These are phyloP conservation scores for Cornus controversa DNA, from an alignment of 148 eudicot genomes.

Conservation along the genomic window DNA sequence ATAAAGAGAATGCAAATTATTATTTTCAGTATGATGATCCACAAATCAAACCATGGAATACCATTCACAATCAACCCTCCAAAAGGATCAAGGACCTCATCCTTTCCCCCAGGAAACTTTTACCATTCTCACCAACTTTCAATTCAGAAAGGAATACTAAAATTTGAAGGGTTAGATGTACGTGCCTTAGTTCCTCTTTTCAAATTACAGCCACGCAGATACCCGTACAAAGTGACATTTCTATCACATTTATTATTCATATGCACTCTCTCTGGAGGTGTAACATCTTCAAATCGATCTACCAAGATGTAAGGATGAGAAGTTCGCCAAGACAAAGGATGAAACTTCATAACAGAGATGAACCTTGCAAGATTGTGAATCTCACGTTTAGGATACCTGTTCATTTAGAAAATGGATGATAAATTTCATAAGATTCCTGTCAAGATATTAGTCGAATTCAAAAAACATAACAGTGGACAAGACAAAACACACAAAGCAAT, in stretches of 20 bases:
- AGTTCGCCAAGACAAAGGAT: conserved; percentile 76
- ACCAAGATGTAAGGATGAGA: conserved; percentile 85
- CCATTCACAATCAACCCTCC: background rate
- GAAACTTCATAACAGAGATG: conserved; percentile 90
- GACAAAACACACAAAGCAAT: background rate
- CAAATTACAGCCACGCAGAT: conserved; percentile 91
- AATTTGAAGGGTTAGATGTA: conserved; percentile 9
- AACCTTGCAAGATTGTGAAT: conserved; percentile 90
- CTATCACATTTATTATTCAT: conserved; percentile 75
- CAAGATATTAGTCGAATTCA: background rate
- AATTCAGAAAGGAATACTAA: background rate
- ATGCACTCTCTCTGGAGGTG: conserved; percentile 75
- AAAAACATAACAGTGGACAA: background rate
- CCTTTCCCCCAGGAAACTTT: background rate
- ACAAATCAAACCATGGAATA: background rate
- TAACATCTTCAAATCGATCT: conserved; percentile 96
- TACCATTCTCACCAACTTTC: background rate
- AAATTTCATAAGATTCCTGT: background rate
- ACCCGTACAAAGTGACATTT: conserved; percentile 83
- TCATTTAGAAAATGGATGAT: background rate
- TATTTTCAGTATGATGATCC: background rate
- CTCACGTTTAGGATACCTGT: conserved; percentile 87
- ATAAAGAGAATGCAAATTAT: no score
- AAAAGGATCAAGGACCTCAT: background rate
- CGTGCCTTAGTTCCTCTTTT: conserved; percentile 90